A percentile compares a stretch with the other conserved stretches of the same genome.
Evolutionary conservation across 257 asterid species (phyloP).

Genomic region (Solanum chmielewskii): DNA sequence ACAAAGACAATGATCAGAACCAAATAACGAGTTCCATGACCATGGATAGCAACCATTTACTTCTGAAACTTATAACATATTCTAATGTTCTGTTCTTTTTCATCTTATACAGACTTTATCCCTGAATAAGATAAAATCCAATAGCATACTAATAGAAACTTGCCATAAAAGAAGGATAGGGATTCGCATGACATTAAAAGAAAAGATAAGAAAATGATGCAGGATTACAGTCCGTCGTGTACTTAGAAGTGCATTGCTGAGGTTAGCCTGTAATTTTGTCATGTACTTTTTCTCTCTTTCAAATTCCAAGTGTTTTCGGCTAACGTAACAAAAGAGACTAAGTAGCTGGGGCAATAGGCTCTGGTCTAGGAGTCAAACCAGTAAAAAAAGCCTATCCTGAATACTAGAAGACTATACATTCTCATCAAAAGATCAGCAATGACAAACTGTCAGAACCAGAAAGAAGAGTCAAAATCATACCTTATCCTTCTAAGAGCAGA

Average conservation of each 20-base stretch:
- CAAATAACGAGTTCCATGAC: not conserved
- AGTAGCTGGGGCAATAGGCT: not conserved
- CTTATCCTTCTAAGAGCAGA: conserved; percentile 61
- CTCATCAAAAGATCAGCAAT: conserved; percentile 1
- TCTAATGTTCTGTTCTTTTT: not conserved
- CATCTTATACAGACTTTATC: not conserved
- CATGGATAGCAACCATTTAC: not conserved
- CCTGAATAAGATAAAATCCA: not conserved
- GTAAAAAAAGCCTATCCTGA: not conserved
- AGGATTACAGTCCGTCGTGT: not conserved
- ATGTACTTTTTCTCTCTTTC: not conserved
- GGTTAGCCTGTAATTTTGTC: not conserved
- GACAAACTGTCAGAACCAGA: not conserved
- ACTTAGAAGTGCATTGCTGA: not conserved
- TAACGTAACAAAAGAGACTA: not conserved
- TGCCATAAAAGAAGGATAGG: not conserved
- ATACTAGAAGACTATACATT: not conserved
- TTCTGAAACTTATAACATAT: not conserved
- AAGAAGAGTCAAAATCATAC: conserved; percentile 22
- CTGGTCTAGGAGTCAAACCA: not conserved
- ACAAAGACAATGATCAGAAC: not conserved
- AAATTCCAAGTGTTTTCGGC: not conserved
- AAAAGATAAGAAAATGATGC: not conserved
- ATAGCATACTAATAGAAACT: not conserved
- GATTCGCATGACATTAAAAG: not conserved